These are phyloP conservation scores for Sequoia sempervirens DNA, from an alignment of 75 land plant species.

Conservation along the genomic window DNA sequence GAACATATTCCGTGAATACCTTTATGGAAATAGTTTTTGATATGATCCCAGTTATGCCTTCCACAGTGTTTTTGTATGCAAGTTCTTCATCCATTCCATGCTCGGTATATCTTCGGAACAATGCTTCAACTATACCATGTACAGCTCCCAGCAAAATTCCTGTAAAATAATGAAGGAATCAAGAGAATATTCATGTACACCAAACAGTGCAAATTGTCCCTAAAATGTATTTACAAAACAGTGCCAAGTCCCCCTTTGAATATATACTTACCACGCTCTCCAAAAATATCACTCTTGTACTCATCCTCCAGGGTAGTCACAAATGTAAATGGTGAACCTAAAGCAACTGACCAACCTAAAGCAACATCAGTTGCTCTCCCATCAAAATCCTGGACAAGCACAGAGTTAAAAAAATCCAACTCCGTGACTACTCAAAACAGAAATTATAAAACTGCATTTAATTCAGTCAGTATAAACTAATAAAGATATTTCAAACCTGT, in stretches of 20 bases:
- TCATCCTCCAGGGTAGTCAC: constrained; percentile 89
- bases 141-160: constrained; percentile 98
- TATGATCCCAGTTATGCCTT: constrained; percentile 84
- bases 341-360: constrained; percentile 87
- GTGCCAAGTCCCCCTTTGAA: background rate
- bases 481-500: background rate
- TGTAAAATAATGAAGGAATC: constrained; percentile 16
- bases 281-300: constrained; percentile 92
- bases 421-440: background rate
- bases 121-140: constrained; percentile 92
- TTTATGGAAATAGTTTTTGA: constrained; percentile 89
- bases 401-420: background rate
- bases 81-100: constrained; percentile 88
- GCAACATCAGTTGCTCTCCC: constrained; percentile 95
- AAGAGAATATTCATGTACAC: background rate
- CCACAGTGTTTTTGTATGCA: constrained; percentile 98
- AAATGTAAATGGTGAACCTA: constrained; percentile 94
- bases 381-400: constrained; percentile 70
- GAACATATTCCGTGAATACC: constrained; percentile 32
- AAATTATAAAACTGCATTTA: background rate
- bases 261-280: constrained; percentile 75
- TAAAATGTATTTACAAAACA: background rate
- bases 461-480: background rate
- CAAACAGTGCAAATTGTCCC: background rate
- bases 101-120: constrained; percentile 93